Base-by-base conservation (phyloP, 495 filamentous ascomycete genomes). In the Penicillium bialowiezense region DNA sequence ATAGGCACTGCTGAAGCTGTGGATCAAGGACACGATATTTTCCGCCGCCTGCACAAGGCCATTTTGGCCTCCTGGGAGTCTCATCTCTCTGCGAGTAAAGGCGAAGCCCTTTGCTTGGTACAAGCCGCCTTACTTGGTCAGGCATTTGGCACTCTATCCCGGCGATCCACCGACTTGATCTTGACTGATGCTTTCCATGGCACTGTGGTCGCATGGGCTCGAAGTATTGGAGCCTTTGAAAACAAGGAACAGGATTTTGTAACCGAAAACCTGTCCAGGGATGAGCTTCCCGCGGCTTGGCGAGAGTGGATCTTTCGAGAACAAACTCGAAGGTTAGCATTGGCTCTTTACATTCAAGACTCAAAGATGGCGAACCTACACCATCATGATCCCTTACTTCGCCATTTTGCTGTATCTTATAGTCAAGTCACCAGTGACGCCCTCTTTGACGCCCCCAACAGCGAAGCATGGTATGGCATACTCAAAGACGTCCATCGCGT, bases 91-190 rank as follows among this genome's bases (percentile, higher is more conserved):
- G 45, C 47, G 21, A 55, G 58, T 33, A 44, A 36, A n/a, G 51
- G 52, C 17, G 60, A 69, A 43, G 67, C 64, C 10, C 44, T 68
- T 9, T 63, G 62, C 7, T 63, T 71, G 59, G 61, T 68, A 2
- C 69, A 73, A 46, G 66, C 69, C 0, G 67, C 66, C 4, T 52
- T 70, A 29, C 35, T 73, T 0, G 68, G 69, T 7, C 69, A 73
- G 37, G 71, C 68, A 0, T 73, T 67, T 50, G 69, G 60, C 14
- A 62, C 71, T 13, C 60, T 73, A 20, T 64, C 69, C 0, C 66
- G 69, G 3, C 32, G 56, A 17, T 53, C 65, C 3, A 67, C 52
- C 35, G 44, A 56, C 43, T 52, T 69, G 7, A 48, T 58, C 13
- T 21, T 69, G 5, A 59, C 60, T 5, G 67, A 73, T 48, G 60